These are phyloP conservation scores for Nakataea oryzae DNA, from an alignment of 2,329 filamentous ascomycete genomes.

Conservation along the genomic window DNA sequence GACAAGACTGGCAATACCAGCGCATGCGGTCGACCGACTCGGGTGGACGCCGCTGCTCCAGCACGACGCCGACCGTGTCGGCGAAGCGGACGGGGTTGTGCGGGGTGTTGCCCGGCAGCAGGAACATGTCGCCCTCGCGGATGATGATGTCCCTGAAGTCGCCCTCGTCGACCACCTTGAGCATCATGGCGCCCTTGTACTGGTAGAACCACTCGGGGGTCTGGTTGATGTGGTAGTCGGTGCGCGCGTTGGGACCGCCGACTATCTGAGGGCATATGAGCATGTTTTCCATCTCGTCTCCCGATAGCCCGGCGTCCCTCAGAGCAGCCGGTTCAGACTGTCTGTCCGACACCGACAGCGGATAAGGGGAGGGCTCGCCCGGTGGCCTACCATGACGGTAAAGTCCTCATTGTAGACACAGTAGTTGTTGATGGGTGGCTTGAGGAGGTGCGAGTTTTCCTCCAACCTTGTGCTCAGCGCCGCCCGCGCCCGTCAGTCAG, in stretches of 20 bases:
- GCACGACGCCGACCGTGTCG: constrained; percentile 80
- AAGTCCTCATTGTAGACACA: constrained; percentile 84
- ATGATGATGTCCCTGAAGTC: constrained; percentile 79
- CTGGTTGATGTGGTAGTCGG: constrained; percentile 96
- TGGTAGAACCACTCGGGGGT: constrained; percentile 99
- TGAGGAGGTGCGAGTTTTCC: constrained; percentile 81
- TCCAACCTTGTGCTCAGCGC: constrained; percentile 54
- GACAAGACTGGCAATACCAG: constrained; percentile 69
- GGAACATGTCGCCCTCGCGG: constrained; percentile 85
- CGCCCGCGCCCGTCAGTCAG: not conserved
- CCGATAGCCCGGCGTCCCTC: not conserved
- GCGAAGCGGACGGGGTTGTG: constrained; percentile 91
- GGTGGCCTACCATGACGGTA: constrained; percentile 59
- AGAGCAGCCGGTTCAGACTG: not conserved
- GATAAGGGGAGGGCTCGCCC: constrained; percentile 7
- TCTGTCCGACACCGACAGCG: not conserved
- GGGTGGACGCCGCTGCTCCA: constrained; percentile 71
- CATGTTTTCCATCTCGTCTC: not conserved
- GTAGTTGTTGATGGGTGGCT: constrained; percentile 95
- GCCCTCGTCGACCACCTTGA: constrained; percentile 73
- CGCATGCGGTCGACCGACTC: constrained; percentile 62
- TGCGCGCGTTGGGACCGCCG: constrained; percentile 88
- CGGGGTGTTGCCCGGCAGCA: constrained; percentile 87
- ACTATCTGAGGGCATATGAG: constrained; percentile 35
- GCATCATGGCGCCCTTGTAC: constrained; percentile 83